Evolutionary conservation across 805 yeast genomes (phyloP).

Genomic region (Sungouiozyma intestinalis): DNA sequence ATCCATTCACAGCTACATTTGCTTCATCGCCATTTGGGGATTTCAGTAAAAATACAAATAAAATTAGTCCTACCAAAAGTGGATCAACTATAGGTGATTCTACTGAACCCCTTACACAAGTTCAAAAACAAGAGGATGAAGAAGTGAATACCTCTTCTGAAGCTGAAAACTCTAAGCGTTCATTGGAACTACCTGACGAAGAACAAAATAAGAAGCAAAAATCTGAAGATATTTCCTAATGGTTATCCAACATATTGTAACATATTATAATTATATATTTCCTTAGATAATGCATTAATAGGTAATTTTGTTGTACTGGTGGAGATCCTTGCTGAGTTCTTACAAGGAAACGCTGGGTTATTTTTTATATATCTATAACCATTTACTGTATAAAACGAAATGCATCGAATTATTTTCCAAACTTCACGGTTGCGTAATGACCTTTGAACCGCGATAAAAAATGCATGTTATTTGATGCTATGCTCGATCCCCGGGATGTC

Average conservation of each 20-base stretch:
- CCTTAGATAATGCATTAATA: too few species aligned
- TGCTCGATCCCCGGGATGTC: constrained; percentile 24
- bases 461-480: too few species aligned
- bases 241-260: background rate
- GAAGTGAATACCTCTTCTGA: background rate
- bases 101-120: background rate
- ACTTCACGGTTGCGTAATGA: too few species aligned
- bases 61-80: background rate
- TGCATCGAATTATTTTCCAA: too few species aligned
- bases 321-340: too few species aligned
- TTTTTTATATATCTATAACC: too few species aligned
- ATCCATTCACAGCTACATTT: constrained; percentile 2
- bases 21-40: background rate
- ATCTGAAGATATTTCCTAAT: background rate
- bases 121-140: background rate
- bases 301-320: too few species aligned
- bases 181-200: background rate
- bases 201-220: background rate
- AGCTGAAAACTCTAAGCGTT: background rate
- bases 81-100: background rate
- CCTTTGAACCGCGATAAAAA: too few species aligned
- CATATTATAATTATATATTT: too few species aligned
- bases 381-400: too few species aligned
- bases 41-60: background rate
- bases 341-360: too few species aligned